A percentile compares a stretch with the other conserved stretches of the same genome.
Conservation (phyloP, 345 rosid genomes). For the Passiflora organensis region DNA sequence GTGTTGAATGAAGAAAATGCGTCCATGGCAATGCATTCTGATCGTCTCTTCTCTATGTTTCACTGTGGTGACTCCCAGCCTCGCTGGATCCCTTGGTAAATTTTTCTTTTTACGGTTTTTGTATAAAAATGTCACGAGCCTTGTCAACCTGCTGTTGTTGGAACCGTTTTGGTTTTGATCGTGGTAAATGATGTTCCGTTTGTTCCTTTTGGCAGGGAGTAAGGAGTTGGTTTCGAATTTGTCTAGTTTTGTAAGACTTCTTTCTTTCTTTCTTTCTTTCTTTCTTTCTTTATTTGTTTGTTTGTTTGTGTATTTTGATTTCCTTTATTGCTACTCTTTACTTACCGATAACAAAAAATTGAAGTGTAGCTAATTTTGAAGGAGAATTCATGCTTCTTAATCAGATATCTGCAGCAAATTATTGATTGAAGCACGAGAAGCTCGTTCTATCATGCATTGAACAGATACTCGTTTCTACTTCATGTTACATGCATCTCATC, state of each 20-base stretch:
- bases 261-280: too few species aligned
- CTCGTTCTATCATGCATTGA: neutral
- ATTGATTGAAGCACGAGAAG: neutral
- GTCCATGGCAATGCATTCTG: constrained; percentile 71
- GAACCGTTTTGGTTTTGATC: neutral
- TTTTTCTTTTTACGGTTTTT: too few species aligned
- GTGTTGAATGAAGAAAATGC: constrained; percentile 56
- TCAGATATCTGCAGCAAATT: neutral
- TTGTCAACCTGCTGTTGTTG: too few species aligned
- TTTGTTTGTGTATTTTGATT: neutral
- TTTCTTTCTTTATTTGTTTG: too few species aligned
- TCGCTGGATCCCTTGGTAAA: constrained; percentile 66
- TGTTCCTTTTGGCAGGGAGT: constrained; percentile 36
- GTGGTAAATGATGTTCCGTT: too few species aligned
- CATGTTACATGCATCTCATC: too few species aligned
- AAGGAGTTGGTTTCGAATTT: constrained; percentile 60
- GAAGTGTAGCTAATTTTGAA: too few species aligned
- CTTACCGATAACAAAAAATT: neutral
- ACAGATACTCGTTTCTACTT: too few species aligned
- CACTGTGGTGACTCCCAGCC: constrained; percentile 66
- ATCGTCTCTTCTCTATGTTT: constrained; percentile 69
- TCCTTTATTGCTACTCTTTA: neutral
- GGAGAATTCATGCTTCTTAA: neutral
- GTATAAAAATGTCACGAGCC: too few species aligned
- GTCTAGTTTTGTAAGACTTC: constrained; percentile 49